Base-by-base conservation (phyloP, 2,329 filamentous ascomycete species). In the Tolypocladium endophyticum region DNA sequence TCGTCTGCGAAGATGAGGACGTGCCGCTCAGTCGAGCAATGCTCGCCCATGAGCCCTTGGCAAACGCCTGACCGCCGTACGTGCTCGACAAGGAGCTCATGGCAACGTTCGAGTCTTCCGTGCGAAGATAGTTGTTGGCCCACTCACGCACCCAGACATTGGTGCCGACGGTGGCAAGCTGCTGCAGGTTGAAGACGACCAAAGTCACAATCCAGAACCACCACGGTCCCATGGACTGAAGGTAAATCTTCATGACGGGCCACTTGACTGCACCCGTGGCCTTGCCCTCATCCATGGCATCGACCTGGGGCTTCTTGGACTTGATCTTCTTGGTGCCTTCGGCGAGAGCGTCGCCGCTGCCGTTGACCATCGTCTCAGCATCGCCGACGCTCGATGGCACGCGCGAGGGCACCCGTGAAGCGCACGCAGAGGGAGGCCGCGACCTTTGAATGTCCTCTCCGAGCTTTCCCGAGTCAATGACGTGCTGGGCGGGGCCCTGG, bases 71-170 rank as follows among this genome's bases (percentile, higher is more conserved):
- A 36, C 63, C 64, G 14, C 67, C 64, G 59, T 71, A 70, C 0
- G 67, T 61, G 30, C 66, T 63, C 3, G 65, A 64, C 35, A 63
- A 57, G 6, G 61, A 60, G 62, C 63, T 67, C 60, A 58, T 62
- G 1, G 63, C 62, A 20, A 69, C 64, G 16, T 59, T 55, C n/a
- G 59, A 35, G 23, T 61, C 66, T 60, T 72, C 73, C 56, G 80
- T 79, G 61, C 69, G 75, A 60, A 81, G 81, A 70, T 97, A 97
- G 61, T 94, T 88, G 71, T 97, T 96, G 20, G 93, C 89, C 94
- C 94, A 99, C 71, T 93, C 81, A 66, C 90, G 85, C 67, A 99
- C 96, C 94, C 94, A 99, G 57, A 97, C 76, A 68, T 94, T 97
- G 41, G 92, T 95, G 0, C 88, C 90, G 2, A 97, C 88, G 30